A percentile compares a stretch with the other conserved stretches of the same genome.
Conservation (phyloP, 169 alveolate species). For the Plasmodium fragile region DNA sequence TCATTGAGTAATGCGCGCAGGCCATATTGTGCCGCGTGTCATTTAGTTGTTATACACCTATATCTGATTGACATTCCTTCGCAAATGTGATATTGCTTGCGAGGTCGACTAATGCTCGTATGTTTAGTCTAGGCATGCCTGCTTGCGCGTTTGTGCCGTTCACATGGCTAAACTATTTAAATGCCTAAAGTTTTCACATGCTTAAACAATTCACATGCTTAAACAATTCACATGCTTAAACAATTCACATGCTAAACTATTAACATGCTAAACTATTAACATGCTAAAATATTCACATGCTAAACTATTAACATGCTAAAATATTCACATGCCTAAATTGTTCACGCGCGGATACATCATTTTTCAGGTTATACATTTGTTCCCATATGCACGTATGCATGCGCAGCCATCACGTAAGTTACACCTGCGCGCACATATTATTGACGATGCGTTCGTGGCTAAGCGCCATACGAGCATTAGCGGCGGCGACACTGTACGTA, state of each 20-base stretch:
- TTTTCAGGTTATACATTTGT: background rate
- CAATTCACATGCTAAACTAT: background rate
- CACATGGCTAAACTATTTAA: background rate
- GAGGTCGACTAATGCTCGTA: background rate
- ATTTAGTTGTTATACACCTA: background rate
- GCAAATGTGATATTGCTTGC: background rate
- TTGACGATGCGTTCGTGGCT: background rate
- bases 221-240: no score
- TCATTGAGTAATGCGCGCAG: background rate
- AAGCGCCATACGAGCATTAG: background rate
- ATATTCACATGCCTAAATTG: background rate
- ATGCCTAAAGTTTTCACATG: background rate
- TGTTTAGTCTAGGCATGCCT: background rate
- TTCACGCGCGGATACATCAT: background rate
- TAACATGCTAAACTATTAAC: no score
- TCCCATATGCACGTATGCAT: constrained; percentile 2
- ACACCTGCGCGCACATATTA: background rate
- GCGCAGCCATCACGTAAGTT: background rate
- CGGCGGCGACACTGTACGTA: constrained; percentile 1
- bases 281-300: background rate
- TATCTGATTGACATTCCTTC: background rate
- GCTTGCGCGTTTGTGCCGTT: background rate
- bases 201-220: background rate
- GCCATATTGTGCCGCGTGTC: background rate
- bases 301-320: background rate